Evolutionary conservation across 129 eudicot species (phyloP).

Genomic region (Lactuca sativa): DNA sequence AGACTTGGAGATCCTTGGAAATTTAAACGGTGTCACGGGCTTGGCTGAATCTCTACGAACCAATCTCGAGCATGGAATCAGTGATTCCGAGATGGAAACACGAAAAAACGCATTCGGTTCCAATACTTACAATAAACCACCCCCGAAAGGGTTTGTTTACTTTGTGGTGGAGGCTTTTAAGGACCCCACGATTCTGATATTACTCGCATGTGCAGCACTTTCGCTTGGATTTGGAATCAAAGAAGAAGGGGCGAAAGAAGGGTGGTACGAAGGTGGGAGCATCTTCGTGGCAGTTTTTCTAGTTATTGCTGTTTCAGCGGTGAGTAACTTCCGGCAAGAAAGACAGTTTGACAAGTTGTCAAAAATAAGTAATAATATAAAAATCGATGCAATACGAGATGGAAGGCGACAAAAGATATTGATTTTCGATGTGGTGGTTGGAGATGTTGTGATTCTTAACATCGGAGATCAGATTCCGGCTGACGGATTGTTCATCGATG

Average conservation of each 20-base stretch:
- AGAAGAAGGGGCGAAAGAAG: constrained; percentile 54
- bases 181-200: constrained; percentile 62
- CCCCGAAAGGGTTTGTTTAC: constrained; percentile 52
- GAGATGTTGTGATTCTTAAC: constrained; percentile 59
- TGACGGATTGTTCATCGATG: constrained; percentile 67
- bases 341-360: constrained; percentile 67
- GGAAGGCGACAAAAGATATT: constrained; percentile 67
- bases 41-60: constrained; percentile 49
- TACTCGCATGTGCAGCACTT: constrained; percentile 59
- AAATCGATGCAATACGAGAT: constrained; percentile 48
- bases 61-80: constrained; percentile 45
- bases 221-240: constrained; percentile 65
- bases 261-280: constrained; percentile 90
- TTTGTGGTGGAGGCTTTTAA: constrained; percentile 61
- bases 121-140: constrained; percentile 59
- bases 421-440: constrained; percentile 67
- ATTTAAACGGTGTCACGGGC: constrained; percentile 45
- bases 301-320: constrained; percentile 56
- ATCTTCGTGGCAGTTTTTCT: constrained; percentile 68
- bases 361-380: constrained; percentile 54
- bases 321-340: constrained; percentile 70
- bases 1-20: constrained; percentile 34
- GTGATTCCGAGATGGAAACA: constrained; percentile 27
- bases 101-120: constrained; percentile 47
- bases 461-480: constrained; percentile 85